phyloP scores from a whole-genome alignment of 2,329 filamentous ascomycete species.

The Fusarium incarnatum region DNA sequence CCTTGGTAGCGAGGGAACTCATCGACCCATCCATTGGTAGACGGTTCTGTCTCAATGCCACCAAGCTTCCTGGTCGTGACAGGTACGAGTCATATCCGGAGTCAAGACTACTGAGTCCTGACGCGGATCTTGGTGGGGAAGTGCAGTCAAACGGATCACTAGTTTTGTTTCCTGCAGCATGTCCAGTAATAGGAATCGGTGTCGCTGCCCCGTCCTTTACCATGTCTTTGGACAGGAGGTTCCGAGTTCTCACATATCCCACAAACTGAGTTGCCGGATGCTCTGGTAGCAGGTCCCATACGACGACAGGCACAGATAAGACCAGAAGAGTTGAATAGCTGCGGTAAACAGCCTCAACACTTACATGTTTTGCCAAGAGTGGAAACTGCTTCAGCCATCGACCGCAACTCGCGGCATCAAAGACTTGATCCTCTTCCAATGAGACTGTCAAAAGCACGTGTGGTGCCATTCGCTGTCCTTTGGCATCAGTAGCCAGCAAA shows the following conservation, averaged over 20 bases:
- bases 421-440: slow-evolving; percentile 43
- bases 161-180: slow-evolving; percentile 26
- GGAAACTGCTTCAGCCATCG: slow-evolving; percentile 48
- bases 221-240: slow-evolving; percentile 33
- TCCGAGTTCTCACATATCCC: slow-evolving; percentile 44
- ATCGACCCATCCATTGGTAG: slow-evolving; percentile 33
- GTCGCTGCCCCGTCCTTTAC: slow-evolving; percentile 20
- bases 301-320: slow-evolving; percentile 44
- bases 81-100: slow-evolving; percentile 45
- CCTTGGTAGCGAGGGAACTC: slow-evolving; percentile 29
- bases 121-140: slow-evolving; percentile 40
- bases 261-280: slow-evolving; percentile 46
- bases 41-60: slow-evolving; percentile 30
- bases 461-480: slow-evolving; percentile 40
- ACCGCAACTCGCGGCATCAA: slow-evolving; percentile 43
- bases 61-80: slow-evolving; percentile 38
- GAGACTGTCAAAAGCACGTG: slow-evolving; percentile 45
- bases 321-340: slow-evolving; percentile 45
- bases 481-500: slow-evolving; percentile 35
- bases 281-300: slow-evolving; percentile 44
- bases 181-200: slow-evolving; percentile 42
- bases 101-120: slow-evolving; percentile 43
- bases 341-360: slow-evolving; percentile 41
- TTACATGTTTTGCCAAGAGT: slow-evolving; percentile 44
- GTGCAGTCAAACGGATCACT: slow-evolving; percentile 29